These are phyloP conservation scores for Yamadazyma jaroonii DNA, from an alignment of 1,139 yeast species.

Conservation along the genomic window DNA sequence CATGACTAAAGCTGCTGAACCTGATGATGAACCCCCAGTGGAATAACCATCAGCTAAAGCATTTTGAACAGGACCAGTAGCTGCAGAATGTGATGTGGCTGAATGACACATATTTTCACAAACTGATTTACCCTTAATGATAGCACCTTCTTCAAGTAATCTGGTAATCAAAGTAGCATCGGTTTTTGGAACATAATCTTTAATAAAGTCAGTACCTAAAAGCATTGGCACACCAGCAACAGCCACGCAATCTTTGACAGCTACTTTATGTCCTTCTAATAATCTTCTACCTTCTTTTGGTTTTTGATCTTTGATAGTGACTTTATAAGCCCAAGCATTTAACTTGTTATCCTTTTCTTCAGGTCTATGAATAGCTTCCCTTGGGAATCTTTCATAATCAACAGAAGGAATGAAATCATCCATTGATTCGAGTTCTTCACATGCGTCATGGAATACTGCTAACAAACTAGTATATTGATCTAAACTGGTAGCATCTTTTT, in stretches of 20 bases:
- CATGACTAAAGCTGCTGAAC: conserved; percentile 13
- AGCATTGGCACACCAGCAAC: conserved; percentile 15
- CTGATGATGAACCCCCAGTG: conserved; percentile 16
- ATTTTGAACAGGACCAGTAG: conserved; percentile 15
- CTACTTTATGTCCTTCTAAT: conserved; percentile 6
- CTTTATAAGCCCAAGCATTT: conserved; percentile 14
- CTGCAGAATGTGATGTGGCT: conserved; percentile 16
- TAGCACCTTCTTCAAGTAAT: conserved; percentile 14
- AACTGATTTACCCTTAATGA: conserved; percentile 12
- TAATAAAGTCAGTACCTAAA: conserved; percentile 14
- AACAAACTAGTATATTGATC: conserved; percentile 16
- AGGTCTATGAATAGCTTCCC: conserved; percentile 21
- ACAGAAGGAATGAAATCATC: conserved; percentile 15
- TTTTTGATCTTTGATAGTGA: conserved; percentile 8
- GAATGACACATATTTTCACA: conserved; percentile 16
- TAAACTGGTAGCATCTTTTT: conserved; percentile 9
- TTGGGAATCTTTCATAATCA: conserved; percentile 28
- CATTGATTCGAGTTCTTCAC: conserved; percentile 17
- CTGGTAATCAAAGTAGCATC: conserved; percentile 16
- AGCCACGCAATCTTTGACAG: conserved; percentile 14
- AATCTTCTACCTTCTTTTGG: conserved; percentile 1
- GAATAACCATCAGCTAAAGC: conserved; percentile 14
- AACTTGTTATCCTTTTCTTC: conserved; percentile 16
- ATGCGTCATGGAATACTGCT: conserved; percentile 20
- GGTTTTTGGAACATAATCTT: conserved; percentile 13